Evolutionary conservation across 179 eudicot genomes (phyloP).

Genomic region (Beta macrorhiza): DNA sequence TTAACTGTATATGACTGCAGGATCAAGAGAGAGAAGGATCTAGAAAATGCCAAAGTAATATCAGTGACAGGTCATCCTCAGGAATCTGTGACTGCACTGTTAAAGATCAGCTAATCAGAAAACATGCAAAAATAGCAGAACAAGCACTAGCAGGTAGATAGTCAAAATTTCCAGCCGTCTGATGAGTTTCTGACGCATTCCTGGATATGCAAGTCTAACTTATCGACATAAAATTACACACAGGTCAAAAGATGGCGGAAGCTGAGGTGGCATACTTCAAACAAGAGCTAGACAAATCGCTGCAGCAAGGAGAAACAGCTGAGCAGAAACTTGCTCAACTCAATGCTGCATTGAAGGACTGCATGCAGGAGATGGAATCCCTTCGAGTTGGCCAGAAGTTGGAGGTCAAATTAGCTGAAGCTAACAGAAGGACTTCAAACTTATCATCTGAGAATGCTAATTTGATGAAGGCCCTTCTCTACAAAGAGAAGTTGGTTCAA

Average conservation of each 20-base stretch:
- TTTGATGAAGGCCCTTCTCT: constrained; percentile 55
- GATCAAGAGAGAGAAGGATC: constrained; percentile 41
- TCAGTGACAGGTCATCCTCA: constrained; percentile 47
- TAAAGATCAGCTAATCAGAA: constrained; percentile 50
- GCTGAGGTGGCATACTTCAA: constrained; percentile 43
- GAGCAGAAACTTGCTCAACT: constrained; percentile 57
- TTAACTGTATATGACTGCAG: constrained; percentile 19
- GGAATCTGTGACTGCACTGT: constrained; percentile 44
- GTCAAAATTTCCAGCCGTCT: background rate
- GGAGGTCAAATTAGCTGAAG: constrained; percentile 53
- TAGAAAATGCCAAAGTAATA: constrained; percentile 36
- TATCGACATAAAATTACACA: background rate
- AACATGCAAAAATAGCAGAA: constrained; percentile 41
- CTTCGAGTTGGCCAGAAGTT: constrained; percentile 49
- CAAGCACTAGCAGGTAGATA: constrained; percentile 58
- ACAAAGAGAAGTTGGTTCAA: constrained; percentile 60
- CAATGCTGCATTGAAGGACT: constrained; percentile 59
- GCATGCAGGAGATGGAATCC: constrained; percentile 54
- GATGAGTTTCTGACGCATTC: background rate
- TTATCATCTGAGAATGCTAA: constrained; percentile 57
- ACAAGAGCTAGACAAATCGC: constrained; percentile 59
- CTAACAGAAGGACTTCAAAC: constrained; percentile 46
- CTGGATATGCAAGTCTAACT: background rate
- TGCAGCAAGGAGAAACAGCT: constrained; percentile 44
- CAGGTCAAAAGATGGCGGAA: constrained; percentile 60